Conservation (phyloP, 345 rosid species). For the Clarkia xantiana region DNA sequence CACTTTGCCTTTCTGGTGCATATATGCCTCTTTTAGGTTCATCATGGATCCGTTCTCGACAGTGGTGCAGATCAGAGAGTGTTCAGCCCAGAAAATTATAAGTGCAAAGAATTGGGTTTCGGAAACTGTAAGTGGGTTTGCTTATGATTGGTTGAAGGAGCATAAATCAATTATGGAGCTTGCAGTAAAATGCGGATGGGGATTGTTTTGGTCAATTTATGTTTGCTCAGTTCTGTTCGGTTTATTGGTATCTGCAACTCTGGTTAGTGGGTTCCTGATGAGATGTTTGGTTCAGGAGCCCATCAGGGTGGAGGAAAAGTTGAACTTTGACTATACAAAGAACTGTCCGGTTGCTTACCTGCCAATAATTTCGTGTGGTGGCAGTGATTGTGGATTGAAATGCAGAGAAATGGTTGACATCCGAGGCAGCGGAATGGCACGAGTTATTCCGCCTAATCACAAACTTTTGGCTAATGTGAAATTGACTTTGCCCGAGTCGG, state of each 20-base stretch:
- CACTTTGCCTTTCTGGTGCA: constrained; percentile 28
- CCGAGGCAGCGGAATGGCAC: constrained; percentile 8
- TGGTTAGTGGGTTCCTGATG: constrained; percentile 41
- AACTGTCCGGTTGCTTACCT: constrained; percentile 55
- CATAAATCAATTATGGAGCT: constrained; percentile 25
- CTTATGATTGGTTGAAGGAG: constrained; percentile 32
- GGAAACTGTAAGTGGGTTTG: constrained; percentile 17
- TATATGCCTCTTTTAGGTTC: constrained; percentile 26
- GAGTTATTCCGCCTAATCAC: constrained; percentile 28
- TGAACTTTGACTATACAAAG: constrained; percentile 56
- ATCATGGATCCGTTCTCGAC: constrained; percentile 45
- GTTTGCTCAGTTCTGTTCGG: constrained; percentile 47
- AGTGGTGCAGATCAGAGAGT: constrained; percentile 22
- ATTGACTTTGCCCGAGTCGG: constrained; percentile 65
- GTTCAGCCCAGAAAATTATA: constrained; percentile 12
- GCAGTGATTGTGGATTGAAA: constrained; percentile 27
- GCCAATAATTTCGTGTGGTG: constrained; percentile 40
- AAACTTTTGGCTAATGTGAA: constrained; percentile 27
- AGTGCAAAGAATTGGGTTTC: constrained; percentile 15
- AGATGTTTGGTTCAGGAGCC: constrained; percentile 54
- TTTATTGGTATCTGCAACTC: constrained; percentile 33
- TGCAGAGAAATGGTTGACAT: constrained; percentile 30
- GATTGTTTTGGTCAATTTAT: constrained; percentile 51
- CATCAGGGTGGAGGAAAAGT: constrained; percentile 26
- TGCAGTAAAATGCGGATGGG: constrained; percentile 41